phyloP scores from a whole-genome alignment of 306 rosid genomes.

The Lablab purpureus region DNA sequence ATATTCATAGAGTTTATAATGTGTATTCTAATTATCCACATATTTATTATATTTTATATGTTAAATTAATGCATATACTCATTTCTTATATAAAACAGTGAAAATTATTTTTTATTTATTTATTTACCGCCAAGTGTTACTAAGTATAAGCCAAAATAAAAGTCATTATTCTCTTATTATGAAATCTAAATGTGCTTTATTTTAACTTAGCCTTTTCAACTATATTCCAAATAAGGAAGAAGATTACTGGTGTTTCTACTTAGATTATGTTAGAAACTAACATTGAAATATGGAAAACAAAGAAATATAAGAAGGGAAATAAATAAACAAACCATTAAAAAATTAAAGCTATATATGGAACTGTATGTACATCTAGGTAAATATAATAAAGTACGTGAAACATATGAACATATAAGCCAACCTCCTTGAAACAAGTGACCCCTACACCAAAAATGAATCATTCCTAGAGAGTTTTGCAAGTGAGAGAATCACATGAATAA shows the following conservation, averaged over 20 bases:
- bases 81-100: slow-evolving; percentile 32
- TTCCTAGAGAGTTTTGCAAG: slow-evolving; percentile 3
- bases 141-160: slow-evolving; percentile 13
- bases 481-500: background rate
- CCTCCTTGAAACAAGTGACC: background rate
- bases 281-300: background rate
- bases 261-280: background rate
- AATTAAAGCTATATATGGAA: background rate
- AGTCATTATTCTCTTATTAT: slow-evolving; percentile 21
- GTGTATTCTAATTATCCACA: background rate
- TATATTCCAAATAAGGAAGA: slow-evolving; percentile 22
- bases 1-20: background rate
- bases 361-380: slow-evolving; percentile 13
- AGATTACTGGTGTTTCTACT: background rate
- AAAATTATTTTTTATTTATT: slow-evolving; percentile 1
- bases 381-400: slow-evolving; percentile 15
- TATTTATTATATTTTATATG: background rate
- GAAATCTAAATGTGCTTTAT: slow-evolving; percentile 21
- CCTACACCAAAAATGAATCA: background rate
- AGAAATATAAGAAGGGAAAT: too few species aligned
- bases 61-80: background rate
- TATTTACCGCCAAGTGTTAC: slow-evolving; percentile 3
- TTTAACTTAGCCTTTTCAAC: slow-evolving; percentile 27
- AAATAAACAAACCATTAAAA: background rate
- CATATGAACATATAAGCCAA: background rate